Evolutionary conservation across 2,329 filamentous ascomycete genomes (phyloP), one percentile per base, ranked within the genome.

Genomic region (Fusarium gaditjirri): DNA sequence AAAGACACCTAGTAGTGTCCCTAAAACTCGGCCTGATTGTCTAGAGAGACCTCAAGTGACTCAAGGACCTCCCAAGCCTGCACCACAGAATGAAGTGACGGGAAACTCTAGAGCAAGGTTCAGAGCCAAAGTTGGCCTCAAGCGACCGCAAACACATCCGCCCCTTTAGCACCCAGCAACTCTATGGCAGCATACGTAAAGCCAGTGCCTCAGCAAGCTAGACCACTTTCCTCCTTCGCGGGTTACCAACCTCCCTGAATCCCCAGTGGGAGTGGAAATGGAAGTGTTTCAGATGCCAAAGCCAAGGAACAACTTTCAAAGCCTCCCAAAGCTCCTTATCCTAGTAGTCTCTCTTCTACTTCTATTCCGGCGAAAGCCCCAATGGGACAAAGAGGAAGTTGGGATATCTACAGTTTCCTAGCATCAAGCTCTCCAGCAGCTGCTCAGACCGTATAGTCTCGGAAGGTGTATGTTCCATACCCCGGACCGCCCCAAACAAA

Each of bases 391-490:
- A 50, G 50, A 58, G n/a, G 41, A 12, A 65, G 63, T 27, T 65
- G 60, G 60, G 44, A 50, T 38, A 46, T 65, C 7, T 66, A 65
- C 23, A 66, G 23, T 9, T 49, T 43, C 3, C 27, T 66, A 9
- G 42, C 44, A 8, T 38, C 43, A 11, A 23, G 16, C 8, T 29
- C 59, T 21, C n/a, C 41, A 4, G 27, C 1, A 8, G 17, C 59
- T 17, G 1, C 21, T 12, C 59, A 60, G 33, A 2, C 38, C 4
- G 17, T 14, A 7, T 17, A 27, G 25, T 16, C 44, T 19, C 60
- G 52, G 23, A 65, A 29, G 6, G 6, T 33, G 14, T 59, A 69
- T 17, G 11, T 25, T 7, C 49, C 65, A 25, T 69, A 55, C 27
- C 33, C 66, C 2, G 23, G 65, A n/a, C 14, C 19, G 8, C 21